These are phyloP conservation scores for Ceratobasidium sp. DNA, from an alignment of 1,284 basidiomycete species.

Conservation along the genomic window DNA sequence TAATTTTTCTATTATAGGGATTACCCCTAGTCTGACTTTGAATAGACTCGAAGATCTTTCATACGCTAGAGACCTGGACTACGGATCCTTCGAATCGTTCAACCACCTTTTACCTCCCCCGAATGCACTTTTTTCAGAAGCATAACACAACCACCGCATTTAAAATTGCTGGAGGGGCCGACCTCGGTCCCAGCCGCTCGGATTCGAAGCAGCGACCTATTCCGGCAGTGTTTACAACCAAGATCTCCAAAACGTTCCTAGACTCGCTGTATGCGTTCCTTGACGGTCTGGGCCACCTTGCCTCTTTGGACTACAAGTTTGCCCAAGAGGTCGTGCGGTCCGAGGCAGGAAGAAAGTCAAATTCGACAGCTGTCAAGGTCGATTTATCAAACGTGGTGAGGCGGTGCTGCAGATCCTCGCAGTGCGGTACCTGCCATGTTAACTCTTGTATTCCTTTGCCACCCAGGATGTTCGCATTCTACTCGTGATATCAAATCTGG, in stretches of 20 bases:
- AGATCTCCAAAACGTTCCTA: slow-evolving; percentile 88
- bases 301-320: slow-evolving; percentile 68
- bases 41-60: slow-evolving; percentile 87
- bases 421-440: background rate
- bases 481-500: slow-evolving; percentile 90
- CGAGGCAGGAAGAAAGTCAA: slow-evolving; percentile 30
- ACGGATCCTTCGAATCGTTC: slow-evolving; percentile 62
- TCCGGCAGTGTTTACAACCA: slow-evolving; percentile 67
- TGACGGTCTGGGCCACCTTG: slow-evolving; percentile 88
- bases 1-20: slow-evolving; percentile 41
- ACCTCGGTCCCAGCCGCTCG: slow-evolving; percentile 52
- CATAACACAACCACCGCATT: slow-evolving; percentile 83
- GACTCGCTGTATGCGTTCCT: slow-evolving; percentile 90
- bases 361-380: slow-evolving; percentile 4
- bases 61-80: slow-evolving; percentile 88
- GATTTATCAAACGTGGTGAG: slow-evolving; percentile 42
- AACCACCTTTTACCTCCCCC: slow-evolving; percentile 67
- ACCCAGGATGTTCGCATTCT: slow-evolving; percentile 85
- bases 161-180: slow-evolving; percentile 84
- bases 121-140: slow-evolving; percentile 86
- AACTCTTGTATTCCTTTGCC: slow-evolving; percentile 55
- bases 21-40: slow-evolving; percentile 8
- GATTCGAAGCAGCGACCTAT: slow-evolving; percentile 67
- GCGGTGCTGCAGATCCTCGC: slow-evolving; percentile 12
- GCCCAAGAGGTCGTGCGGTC: slow-evolving; percentile 43